These are phyloP conservation scores for Ajuga chamaepitys DNA, from an alignment of 257 asterid species.

Conservation along the genomic window DNA sequence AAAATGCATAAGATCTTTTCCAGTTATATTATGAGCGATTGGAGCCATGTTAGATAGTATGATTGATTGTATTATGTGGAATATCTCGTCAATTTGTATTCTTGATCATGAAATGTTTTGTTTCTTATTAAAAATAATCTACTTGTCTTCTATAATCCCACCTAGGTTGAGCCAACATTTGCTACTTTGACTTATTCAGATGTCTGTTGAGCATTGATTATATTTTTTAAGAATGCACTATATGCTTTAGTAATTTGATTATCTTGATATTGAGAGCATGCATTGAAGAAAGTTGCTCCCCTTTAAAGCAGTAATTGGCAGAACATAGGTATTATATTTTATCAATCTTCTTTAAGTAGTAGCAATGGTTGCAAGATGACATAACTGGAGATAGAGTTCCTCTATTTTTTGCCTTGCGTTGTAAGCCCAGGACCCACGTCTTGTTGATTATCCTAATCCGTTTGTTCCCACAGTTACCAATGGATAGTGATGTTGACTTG, in stretches of 20 bases:
- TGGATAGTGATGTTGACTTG: constrained; percentile 70
- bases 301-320: background rate
- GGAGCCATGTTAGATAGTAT: too few species aligned
- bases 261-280: background rate
- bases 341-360: background rate
- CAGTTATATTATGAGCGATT: too few species aligned
- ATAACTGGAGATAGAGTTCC: background rate
- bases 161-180: background rate
- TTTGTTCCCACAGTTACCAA: constrained; percentile 48
- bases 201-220: background rate
- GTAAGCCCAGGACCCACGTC: background rate
- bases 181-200: background rate
- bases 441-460: background rate
- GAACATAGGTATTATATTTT: background rate
- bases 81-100: too few species aligned
- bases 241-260: background rate
- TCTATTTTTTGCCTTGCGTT: background rate
- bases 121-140: too few species aligned
- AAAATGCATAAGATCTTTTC: too few species aligned
- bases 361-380: background rate
- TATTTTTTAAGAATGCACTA: background rate
- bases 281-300: background rate
- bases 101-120: too few species aligned
- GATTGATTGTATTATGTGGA: too few species aligned
- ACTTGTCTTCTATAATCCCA: background rate